Base-by-base conservation (phyloP, 148 eudicot genomes). In the Euryodendron excelsum region DNA sequence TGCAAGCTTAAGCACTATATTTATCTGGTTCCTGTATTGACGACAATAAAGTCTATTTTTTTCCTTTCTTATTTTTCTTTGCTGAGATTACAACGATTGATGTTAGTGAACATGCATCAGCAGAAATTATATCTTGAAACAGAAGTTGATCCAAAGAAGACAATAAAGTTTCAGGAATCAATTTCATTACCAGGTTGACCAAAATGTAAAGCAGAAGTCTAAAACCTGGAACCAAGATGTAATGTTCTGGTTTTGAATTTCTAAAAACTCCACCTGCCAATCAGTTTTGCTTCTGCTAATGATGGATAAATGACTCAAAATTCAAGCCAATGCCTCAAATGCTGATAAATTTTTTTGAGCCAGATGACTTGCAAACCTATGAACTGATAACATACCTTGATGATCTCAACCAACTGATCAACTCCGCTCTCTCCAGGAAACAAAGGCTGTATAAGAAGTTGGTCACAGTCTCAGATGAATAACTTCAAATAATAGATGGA, bases 401-500 rank as follows among this genome's bases (percentile, higher is more conserved):
- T 94, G 59, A 94, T 92, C 89, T 94, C 97, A 69, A 94, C 98
- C 45, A 94, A 81, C 82, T 94, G 98, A 86, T 94, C 98, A 34
- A 94, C 97, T 36, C 98, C 97, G 83, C 98, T 94, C 85, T 94
- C 97, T 69, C 98, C 98, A 69, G 98, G 98, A 80, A 94, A 94
- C 85, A 94, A 82, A 76, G 98, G 98, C 98, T 94, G 97, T 74
- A 79, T 15, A 72, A 66, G 7, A 80, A 67, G 17, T 56, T 33
- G 48, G 27, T 66, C 64, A n/a, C n/a, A 36, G 4, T 17, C 30
- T 23, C 73, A 53, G 61, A 74, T 44, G 27, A 36, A 65, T 37
- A 63, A 10, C 15, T 25, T 33, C 15, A 41, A 13, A 68, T 12
- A 55, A 41, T 23, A 14, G 8, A 20, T 2, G 55, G 25, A 12